Evolutionary conservation across 148 eudicot genomes (phyloP).

Genomic region (Fagopyrum homotropicum): DNA sequence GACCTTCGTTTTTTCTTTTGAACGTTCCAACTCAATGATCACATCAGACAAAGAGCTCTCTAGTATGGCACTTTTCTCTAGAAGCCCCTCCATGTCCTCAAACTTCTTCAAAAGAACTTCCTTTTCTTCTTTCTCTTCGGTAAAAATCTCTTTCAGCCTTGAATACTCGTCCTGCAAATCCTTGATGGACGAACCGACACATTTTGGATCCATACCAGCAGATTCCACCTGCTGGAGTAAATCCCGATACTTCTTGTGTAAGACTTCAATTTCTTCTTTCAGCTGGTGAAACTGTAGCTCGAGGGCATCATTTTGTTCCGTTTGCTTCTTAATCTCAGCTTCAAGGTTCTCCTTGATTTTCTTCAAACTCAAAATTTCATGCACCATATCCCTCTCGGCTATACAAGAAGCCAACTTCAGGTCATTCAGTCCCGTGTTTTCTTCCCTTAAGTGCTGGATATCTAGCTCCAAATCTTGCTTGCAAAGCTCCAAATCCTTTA

Average conservation of each 20-base stretch:
- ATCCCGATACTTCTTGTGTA: constrained; percentile 46
- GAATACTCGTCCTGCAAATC: constrained; percentile 59
- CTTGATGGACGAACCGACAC: constrained; percentile 39
- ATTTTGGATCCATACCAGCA: constrained; percentile 57
- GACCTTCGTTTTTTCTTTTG: constrained; percentile 39
- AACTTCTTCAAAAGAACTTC: constrained; percentile 42
- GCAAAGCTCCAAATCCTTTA: constrained; percentile 52
- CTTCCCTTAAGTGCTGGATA: constrained; percentile 38
- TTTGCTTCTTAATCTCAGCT: constrained; percentile 53
- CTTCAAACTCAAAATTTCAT: constrained; percentile 43
- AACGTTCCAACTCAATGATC: constrained; percentile 43
- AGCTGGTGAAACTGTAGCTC: constrained; percentile 45
- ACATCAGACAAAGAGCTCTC: constrained; percentile 42
- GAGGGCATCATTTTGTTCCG: constrained; percentile 42
- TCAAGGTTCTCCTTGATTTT: constrained; percentile 73
- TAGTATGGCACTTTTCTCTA: constrained; percentile 33
- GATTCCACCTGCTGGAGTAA: constrained; percentile 52
- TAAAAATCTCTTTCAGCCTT: constrained; percentile 43
- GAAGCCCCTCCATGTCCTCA: constrained; percentile 47
- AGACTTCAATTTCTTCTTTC: constrained; percentile 57
- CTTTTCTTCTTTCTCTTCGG: constrained; percentile 47
- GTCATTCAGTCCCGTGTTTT: constrained; percentile 54
- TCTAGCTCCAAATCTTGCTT: constrained; percentile 64
- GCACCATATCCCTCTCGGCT: constrained; percentile 43
- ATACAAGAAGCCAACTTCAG: constrained; percentile 31